Conservation (phyloP, 805 yeast species). For the Diddensiella santjacobensis region DNA sequence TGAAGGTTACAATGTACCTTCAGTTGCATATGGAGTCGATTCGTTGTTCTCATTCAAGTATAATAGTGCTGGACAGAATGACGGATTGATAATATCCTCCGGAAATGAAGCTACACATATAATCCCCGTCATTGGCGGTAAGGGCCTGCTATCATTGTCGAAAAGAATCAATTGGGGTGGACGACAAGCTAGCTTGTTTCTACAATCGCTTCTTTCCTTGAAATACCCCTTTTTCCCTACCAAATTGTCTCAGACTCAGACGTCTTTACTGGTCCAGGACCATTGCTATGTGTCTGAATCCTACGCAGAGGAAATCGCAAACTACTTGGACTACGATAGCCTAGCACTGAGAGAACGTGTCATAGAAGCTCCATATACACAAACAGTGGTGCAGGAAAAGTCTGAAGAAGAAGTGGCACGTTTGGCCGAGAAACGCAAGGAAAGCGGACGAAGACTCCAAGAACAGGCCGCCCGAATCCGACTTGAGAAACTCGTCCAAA, state of each 20-base stretch:
- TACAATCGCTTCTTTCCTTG: slow-evolving; percentile 60
- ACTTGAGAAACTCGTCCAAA: slow-evolving; percentile 71
- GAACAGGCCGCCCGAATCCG: slow-evolving; percentile 88
- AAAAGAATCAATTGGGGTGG: slow-evolving; percentile 95
- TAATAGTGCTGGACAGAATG: slow-evolving; percentile 41
- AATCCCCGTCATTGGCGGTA: slow-evolving; percentile 74
- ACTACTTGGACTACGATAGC: slow-evolving; percentile 54
- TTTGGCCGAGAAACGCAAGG: slow-evolving; percentile 76
- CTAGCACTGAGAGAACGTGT: slow-evolving; percentile 70
- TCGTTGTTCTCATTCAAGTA: slow-evolving; percentile 71
- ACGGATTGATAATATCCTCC: slow-evolving; percentile 74
- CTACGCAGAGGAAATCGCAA: slow-evolving; percentile 59
- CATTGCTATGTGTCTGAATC: slow-evolving; percentile 73
- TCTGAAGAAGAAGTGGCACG: slow-evolving; percentile 75
- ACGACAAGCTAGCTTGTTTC: slow-evolving; percentile 58
- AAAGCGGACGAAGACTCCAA: slow-evolving; percentile 83
- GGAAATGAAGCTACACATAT: slow-evolving; percentile 81
- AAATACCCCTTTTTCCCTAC: slow-evolving; percentile 93
- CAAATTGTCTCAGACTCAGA: slow-evolving; percentile 58
- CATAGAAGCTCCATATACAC: slow-evolving; percentile 76
- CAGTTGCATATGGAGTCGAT: slow-evolving; percentile 78
- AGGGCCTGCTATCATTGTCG: slow-evolving; percentile 59
- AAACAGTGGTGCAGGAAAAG: slow-evolving; percentile 58
- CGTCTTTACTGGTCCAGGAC: slow-evolving; percentile 64
- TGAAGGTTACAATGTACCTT: slow-evolving; percentile 75